Evolutionary conservation across 2,329 filamentous ascomycete genomes (phyloP).

Genomic region (Coleophoma eucalyptorum): DNA sequence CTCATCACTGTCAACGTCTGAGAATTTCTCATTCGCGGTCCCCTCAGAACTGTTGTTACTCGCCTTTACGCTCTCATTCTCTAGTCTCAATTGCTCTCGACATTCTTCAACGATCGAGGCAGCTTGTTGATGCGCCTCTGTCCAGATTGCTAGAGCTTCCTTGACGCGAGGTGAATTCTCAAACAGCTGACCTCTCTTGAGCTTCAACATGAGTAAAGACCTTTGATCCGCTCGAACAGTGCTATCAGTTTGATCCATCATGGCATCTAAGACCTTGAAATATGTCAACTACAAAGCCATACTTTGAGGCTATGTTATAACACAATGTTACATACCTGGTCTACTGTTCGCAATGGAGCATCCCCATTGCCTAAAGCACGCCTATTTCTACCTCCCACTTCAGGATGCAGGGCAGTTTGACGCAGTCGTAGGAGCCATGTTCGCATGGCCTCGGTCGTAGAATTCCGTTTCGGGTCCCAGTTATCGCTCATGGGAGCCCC

Average conservation of each 20-base stretch:
- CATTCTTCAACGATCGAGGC: conserved; percentile 55
- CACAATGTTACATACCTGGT: conserved; percentile 58
- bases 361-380: conserved; percentile 58
- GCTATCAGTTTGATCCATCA: conserved; percentile 82
- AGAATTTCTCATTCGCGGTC: not conserved
- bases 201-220: conserved; percentile 54
- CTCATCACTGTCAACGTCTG: conserved; percentile 10
- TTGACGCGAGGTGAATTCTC: conserved; percentile 68
- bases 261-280: conserved; percentile 58
- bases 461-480: conserved; percentile 60
- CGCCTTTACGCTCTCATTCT: conserved; percentile 27
- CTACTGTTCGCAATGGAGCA: conserved; percentile 73
- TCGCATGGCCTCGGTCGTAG: conserved; percentile 68
- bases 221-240: conserved; percentile 66
- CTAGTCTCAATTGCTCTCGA: conserved; percentile 54
- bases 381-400: conserved; percentile 67
- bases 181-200: conserved; percentile 72
- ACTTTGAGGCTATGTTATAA: not conserved
- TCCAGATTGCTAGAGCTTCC: conserved; percentile 70
- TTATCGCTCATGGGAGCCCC: conserved; percentile 58
- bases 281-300: not conserved
- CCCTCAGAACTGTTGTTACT: conserved; percentile 11
- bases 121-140: conserved; percentile 47
- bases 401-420: conserved; percentile 81
- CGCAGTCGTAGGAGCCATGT: conserved; percentile 73